These are phyloP conservation scores for Diplosphaera chodatii DNA, from an alignment of 139 green algal species.

Conservation along the genomic window DNA sequence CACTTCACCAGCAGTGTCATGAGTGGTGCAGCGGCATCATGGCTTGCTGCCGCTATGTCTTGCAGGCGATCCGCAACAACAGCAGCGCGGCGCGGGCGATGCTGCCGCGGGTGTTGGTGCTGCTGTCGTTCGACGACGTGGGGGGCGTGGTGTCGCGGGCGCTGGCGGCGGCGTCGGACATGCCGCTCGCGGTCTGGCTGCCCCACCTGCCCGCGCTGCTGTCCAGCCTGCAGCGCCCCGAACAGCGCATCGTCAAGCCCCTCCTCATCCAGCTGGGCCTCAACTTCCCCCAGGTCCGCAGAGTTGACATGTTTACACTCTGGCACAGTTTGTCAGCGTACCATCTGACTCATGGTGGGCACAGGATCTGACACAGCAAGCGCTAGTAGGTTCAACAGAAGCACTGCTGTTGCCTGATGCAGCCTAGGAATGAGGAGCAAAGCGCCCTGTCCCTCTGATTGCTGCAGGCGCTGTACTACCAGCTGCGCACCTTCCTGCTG, in stretches of 20 bases:
- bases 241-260: slow-evolving; percentile 55
- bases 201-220: slow-evolving; percentile 90
- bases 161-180: slow-evolving; percentile 22
- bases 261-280: slow-evolving; percentile 32
- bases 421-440: too few relatives aligned
- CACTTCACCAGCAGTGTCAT: too few relatives aligned
- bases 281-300: slow-evolving; percentile 16
- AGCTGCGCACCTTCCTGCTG: slow-evolving; percentile 77
- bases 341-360: too few relatives aligned
- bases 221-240: slow-evolving; percentile 68
- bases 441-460: too few relatives aligned
- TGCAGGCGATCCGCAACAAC: slow-evolving; percentile 57
- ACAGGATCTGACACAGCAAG: too few relatives aligned
- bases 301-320: too few relatives aligned
- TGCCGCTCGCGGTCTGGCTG: slow-evolving; percentile 91
- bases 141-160: slow-evolving; percentile 30
- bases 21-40: too few relatives aligned
- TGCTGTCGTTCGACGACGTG: slow-evolving; percentile 85
- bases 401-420: too few relatives aligned
- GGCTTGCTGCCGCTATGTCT: not conserved
- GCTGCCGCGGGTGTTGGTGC: slow-evolving; percentile 76
- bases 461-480: slow-evolving; percentile 88
- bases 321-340: too few relatives aligned
- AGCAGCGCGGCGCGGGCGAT: slow-evolving; percentile 43
- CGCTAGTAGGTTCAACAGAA: too few relatives aligned